Percentiles rank a stretch among this genome's conserved stretches.
phyloP scores from a whole-genome alignment of 768 basidiomycete species.

The Lentinula lateritia region DNA sequence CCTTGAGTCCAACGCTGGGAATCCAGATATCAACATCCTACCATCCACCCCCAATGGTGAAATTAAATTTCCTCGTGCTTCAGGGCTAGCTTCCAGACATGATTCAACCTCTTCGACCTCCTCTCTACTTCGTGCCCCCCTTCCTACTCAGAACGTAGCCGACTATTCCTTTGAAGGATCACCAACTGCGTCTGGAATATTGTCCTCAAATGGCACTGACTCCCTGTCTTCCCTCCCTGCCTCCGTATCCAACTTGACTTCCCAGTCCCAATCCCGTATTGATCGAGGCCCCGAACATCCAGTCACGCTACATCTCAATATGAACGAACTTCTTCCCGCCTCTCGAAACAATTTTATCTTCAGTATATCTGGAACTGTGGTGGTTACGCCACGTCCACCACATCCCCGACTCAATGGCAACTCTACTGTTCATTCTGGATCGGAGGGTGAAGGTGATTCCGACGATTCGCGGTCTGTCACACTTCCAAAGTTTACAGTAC shows the following conservation, averaged over 20 bases:
- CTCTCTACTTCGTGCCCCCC: conserved; percentile 70
- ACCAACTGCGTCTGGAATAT: conserved; percentile 12
- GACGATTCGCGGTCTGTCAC: conserved; percentile 44
- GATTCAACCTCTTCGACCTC: conserved; percentile 47
- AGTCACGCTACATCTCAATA: conserved; percentile 73
- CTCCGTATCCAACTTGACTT: conserved; percentile 30
- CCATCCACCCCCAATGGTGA: background rate
- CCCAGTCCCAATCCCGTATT: conserved; percentile 20
- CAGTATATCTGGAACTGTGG: conserved; percentile 57
- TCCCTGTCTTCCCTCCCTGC: conserved; percentile 43
- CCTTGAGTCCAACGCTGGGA: conserved; percentile 35
- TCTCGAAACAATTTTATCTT: conserved; percentile 63
- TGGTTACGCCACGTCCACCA: conserved; percentile 44
- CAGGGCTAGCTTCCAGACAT: conserved; percentile 24
- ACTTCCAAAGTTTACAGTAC: conserved; percentile 64
- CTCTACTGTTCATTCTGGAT: background rate
- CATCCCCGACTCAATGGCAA: conserved; percentile 16
- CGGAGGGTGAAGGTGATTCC: conserved; percentile 9
- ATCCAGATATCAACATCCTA: conserved; percentile 15
- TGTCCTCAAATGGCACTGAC: conserved; percentile 28
- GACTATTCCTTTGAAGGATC: conserved; percentile 76
- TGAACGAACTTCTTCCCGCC: conserved; percentile 69
- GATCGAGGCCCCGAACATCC: conserved; percentile 48
- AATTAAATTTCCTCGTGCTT: background rate
- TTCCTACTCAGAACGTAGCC: conserved; percentile 56